Conservation (phyloP, 1,139 yeast species). For the Yamadazyma triangularis region DNA sequence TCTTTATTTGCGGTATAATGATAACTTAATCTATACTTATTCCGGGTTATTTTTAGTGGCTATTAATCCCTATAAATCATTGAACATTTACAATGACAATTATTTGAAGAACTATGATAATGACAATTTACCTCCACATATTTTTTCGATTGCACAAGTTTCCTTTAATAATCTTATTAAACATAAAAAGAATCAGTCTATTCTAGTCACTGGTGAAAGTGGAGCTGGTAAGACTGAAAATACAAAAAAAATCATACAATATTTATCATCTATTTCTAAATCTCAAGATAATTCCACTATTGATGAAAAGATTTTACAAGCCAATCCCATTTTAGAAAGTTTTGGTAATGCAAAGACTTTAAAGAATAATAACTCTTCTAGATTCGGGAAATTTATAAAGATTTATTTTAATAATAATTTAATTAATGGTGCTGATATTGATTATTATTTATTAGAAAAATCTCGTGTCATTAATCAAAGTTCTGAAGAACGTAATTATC, state of each 20-base stretch:
- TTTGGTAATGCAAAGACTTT: constrained; percentile 98
- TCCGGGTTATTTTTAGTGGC: constrained; percentile 93
- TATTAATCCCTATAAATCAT: constrained; percentile 79
- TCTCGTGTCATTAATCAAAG: constrained; percentile 88
- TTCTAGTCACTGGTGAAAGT: constrained; percentile 94
- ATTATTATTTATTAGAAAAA: constrained; percentile 91
- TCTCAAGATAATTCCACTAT: constrained; percentile 34
- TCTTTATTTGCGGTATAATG: constrained; percentile 67
- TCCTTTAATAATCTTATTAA: constrained; percentile 75
- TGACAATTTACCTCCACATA: constrained; percentile 62
- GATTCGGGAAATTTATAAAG: constrained; percentile 95
- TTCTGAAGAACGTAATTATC: constrained; percentile 79
- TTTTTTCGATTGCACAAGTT: constrained; percentile 85
- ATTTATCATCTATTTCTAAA: constrained; percentile 62
- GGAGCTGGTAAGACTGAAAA: constrained; percentile 99
- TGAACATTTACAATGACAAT: constrained; percentile 69
- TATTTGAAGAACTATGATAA: constrained; percentile 50
- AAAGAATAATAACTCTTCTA: constrained; percentile 88
- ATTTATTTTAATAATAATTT: constrained; percentile 68
- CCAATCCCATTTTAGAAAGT: constrained; percentile 93
- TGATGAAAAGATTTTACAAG: constrained; percentile 83
- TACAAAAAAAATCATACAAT: constrained; percentile 93
- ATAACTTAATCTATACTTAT: constrained; percentile 72
- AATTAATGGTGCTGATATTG: constrained; percentile 86
- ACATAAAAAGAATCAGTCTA: constrained; percentile 77